phyloP scores from a whole-genome alignment of 2,329 filamentous ascomycete genomes.

The Ambrosiella xylebori region DNA sequence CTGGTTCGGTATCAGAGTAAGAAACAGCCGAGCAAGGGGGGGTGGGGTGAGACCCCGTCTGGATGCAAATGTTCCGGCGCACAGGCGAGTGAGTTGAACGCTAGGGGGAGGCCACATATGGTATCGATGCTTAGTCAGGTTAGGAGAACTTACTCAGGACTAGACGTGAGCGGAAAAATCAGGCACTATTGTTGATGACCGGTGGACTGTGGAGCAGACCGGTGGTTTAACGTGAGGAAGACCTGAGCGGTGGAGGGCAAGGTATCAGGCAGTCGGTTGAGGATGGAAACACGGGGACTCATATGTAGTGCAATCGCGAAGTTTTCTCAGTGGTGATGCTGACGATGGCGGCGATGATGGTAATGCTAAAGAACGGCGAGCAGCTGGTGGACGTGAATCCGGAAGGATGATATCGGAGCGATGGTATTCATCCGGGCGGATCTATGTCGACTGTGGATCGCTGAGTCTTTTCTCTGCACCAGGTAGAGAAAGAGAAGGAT shows the following conservation, averaged over 20 bases:
- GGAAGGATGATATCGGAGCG: neutral
- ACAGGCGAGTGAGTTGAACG: neutral
- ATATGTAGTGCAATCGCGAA: neutral
- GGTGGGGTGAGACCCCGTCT: neutral
- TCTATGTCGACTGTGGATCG: neutral
- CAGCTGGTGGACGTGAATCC: constrained; percentile 9
- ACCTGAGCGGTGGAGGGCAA: neutral
- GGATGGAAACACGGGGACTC: neutral
- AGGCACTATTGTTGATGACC: neutral
- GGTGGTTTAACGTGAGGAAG: neutral
- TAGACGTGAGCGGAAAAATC: neutral
- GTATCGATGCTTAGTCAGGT: too few species aligned
- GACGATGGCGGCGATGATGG: neutral
- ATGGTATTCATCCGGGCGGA: neutral
- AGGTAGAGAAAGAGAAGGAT: too few species aligned
- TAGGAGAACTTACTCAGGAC: too few species aligned
- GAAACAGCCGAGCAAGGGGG: neutral
- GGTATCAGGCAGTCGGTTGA: neutral
- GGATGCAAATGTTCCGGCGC: neutral
- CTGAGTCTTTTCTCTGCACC: too few species aligned
- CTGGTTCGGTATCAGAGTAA: neutral
- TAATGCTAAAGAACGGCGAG: neutral
- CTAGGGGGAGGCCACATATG: too few species aligned
- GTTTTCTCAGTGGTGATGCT: neutral
- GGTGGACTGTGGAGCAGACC: too few species aligned